phyloP scores from a whole-genome alignment of 495 filamentous ascomycete species.

The Hyaloscypha finlandica region DNA sequence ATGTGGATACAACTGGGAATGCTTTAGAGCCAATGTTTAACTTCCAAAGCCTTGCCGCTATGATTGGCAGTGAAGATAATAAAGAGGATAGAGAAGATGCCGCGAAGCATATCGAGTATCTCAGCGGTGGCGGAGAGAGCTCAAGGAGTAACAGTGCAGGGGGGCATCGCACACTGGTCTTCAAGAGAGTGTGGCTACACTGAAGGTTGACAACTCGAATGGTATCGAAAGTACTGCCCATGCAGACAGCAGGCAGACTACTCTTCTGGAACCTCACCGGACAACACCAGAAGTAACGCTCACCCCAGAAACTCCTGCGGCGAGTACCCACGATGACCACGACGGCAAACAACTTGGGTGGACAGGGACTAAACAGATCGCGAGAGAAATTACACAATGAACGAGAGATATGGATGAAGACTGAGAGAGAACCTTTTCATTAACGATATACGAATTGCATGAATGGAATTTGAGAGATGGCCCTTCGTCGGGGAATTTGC shows the following conservation, averaged over 20 bases:
- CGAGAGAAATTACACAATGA: slow-evolving; percentile 28
- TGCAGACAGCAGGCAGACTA: slow-evolving; percentile 13
- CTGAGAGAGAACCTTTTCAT: not conserved
- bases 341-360: slow-evolving; percentile 31
- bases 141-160: slow-evolving; percentile 4
- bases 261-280: slow-evolving; percentile 16
- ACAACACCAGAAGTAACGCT: slow-evolving; percentile 29
- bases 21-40: slow-evolving; percentile 83
- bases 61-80: slow-evolving; percentile 74
- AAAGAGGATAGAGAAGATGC: slow-evolving; percentile 33
- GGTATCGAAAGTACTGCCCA: not conserved
- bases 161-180: slow-evolving; percentile 8
- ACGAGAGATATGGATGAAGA: not conserved
- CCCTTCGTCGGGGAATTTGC: slow-evolving; percentile 1
- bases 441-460: slow-evolving; percentile 7
- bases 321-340: slow-evolving; percentile 1
- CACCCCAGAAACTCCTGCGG: slow-evolving; percentile 34
- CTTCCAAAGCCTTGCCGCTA: slow-evolving; percentile 82
- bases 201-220: slow-evolving; percentile 19
- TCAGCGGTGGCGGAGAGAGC: slow-evolving; percentile 15
- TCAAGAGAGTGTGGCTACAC: slow-evolving; percentile 31
- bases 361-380: slow-evolving; percentile 6
- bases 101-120: slow-evolving; percentile 46
- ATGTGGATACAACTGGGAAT: slow-evolving; percentile 41
- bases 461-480: not conserved